Percentiles rank a stretch among this genome's conserved stretches.
phyloP scores from a whole-genome alignment of 345 rosid genomes.

The Punica granatum region DNA sequence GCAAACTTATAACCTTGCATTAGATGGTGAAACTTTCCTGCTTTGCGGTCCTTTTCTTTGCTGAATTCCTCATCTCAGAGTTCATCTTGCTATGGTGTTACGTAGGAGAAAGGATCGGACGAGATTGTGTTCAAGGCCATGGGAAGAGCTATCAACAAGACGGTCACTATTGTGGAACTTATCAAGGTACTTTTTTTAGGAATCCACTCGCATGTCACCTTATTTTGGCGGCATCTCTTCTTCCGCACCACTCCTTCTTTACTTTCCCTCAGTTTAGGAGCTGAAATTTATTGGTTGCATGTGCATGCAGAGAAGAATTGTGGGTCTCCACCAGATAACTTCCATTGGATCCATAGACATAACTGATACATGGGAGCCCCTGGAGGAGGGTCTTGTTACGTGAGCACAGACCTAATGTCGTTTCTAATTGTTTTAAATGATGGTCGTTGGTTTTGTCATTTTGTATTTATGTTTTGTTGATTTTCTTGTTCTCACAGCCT shows the following conservation, averaged over 20 bases:
- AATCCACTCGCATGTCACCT: neutral
- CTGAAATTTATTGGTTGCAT: neutral
- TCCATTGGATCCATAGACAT: conserved; percentile 88
- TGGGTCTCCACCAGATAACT: conserved; percentile 85
- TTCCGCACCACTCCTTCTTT: neutral
- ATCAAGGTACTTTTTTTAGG: conserved; percentile 61
- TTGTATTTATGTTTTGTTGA: neutral
- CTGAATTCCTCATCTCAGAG: neutral
- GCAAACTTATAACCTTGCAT: neutral
- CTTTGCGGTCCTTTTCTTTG: neutral
- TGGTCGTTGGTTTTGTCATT: neutral
- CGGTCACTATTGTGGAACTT: conserved; percentile 85
- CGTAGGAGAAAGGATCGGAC: conserved; percentile 64
- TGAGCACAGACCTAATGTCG: conserved; percentile 25
- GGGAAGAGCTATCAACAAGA: conserved; percentile 98
- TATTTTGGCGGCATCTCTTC: neutral
- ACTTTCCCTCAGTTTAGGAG: neutral
- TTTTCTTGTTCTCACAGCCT: conserved; percentile 31
- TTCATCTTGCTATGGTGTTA: neutral
- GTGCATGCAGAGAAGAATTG: conserved; percentile 73
- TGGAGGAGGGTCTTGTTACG: conserved; percentile 97
- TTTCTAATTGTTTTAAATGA: neutral
- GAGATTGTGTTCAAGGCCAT: conserved; percentile 91
- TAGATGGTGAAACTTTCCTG: neutral
- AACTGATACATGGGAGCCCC: conserved; percentile 89